phyloP scores from a whole-genome alignment of 225 moss, liverwort and hornwort species.

The Antitrichia curtipendula region DNA sequence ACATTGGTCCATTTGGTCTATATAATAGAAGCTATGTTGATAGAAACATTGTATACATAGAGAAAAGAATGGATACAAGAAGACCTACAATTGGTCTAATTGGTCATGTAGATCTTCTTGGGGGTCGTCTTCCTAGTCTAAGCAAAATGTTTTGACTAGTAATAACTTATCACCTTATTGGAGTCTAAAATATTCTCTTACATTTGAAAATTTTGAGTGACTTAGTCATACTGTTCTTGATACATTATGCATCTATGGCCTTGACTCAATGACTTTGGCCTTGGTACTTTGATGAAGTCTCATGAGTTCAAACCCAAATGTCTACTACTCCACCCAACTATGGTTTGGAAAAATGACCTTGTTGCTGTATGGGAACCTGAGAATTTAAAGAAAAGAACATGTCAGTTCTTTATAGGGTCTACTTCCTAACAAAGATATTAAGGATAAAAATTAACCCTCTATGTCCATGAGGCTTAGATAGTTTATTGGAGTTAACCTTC shows the following conservation, averaged over 20 bases:
- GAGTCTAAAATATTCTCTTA: accelerated
- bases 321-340: neutral
- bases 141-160: accelerated
- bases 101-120: neutral
- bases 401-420: accelerated
- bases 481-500: neutral
- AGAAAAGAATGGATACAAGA: neutral
- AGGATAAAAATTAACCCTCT: neutral
- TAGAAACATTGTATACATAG: neutral
- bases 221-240: neutral
- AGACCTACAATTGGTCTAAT: neutral
- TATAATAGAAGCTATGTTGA: neutral
- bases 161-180: neutral
- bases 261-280: neutral
- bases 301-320: neutral
- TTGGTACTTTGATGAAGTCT: neutral
- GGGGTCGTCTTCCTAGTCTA: neutral
- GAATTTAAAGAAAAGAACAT: accelerated
- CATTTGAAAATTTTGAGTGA: neutral
- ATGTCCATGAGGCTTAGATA: neutral
- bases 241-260: neutral
- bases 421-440: neutral
- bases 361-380: accelerated
- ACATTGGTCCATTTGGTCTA: neutral
- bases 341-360: neutral